A percentile compares a stretch with the other conserved stretches of the same genome.
phyloP scores from a whole-genome alignment of 2,329 filamentous ascomycete species.

The Neonectria hederae region DNA sequence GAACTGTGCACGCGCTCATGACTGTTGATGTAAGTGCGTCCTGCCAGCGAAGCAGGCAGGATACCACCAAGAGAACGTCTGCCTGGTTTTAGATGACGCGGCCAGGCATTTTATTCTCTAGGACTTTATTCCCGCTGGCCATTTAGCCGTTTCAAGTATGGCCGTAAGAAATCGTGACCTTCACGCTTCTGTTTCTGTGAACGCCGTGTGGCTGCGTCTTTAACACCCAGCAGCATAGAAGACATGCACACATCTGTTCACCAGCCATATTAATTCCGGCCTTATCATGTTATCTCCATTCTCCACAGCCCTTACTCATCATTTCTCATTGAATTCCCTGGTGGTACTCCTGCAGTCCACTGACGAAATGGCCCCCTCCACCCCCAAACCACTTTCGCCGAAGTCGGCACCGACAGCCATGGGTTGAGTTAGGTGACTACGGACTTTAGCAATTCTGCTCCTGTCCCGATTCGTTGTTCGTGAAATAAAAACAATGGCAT shows the following conservation, averaged over 20 bases:
- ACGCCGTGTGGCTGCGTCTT: not conserved
- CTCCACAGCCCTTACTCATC: not conserved
- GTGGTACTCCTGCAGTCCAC: not conserved
- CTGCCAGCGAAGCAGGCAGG: not conserved
- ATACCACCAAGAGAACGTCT: not conserved
- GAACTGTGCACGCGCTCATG: too few relatives aligned
- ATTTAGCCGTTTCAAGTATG: not conserved
- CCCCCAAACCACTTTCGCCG: conserved; percentile 15
- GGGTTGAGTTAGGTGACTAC: not conserved
- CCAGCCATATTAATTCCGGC: conserved; percentile 6
- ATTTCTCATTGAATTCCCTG: not conserved
- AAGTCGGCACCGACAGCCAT: conserved; percentile 27
- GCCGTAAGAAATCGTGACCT: not conserved
- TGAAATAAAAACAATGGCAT: not conserved
- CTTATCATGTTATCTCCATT: conserved; percentile 21
- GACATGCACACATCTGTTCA: not conserved
- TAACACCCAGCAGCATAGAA: not conserved
- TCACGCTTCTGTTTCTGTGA: not conserved
- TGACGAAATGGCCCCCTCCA: not conserved
- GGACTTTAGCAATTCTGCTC: not conserved
- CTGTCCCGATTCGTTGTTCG: not conserved
- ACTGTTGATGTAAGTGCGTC: not conserved
- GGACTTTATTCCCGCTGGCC: not conserved
- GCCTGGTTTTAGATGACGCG: not conserved
- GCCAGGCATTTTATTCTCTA: not conserved